These are phyloP conservation scores for Senna tora DNA, from an alignment of 306 rosid genomes.

Conservation along the genomic window DNA sequence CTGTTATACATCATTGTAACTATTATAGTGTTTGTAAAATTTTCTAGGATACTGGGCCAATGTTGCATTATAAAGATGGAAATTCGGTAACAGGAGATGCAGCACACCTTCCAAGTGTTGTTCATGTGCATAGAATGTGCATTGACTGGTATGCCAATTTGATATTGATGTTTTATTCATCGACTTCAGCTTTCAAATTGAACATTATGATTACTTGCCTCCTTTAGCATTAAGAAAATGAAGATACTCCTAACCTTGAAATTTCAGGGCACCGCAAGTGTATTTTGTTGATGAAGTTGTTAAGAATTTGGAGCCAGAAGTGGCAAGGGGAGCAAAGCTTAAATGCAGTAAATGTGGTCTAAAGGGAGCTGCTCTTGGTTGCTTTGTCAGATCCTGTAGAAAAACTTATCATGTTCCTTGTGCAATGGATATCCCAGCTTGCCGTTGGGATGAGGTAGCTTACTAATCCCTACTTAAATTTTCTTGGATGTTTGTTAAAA, in stretches of 20 bases:
- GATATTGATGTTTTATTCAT: not conserved
- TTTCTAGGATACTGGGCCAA: conserved; percentile 73
- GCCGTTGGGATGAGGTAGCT: conserved; percentile 78
- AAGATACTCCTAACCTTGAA: conserved; percentile 24
- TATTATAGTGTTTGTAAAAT: conserved; percentile 18
- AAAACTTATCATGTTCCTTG: conserved; percentile 87
- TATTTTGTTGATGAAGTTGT: conserved; percentile 61
- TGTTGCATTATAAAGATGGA: conserved; percentile 77
- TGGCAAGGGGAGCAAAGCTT: conserved; percentile 85
- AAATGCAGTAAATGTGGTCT: conserved; percentile 78
- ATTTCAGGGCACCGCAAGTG: conserved; percentile 92
- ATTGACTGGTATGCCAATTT: conserved; percentile 69
- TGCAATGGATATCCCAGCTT: conserved; percentile 67
- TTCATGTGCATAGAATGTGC: conserved; percentile 76
- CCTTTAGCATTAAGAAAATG: conserved; percentile 22
- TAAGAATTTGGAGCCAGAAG: conserved; percentile 76
- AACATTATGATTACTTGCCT: conserved; percentile 10
- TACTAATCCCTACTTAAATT: not conserved
- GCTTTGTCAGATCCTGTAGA: conserved; percentile 80
- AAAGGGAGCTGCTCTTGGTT: conserved; percentile 97
- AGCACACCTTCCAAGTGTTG: conserved; percentile 60
- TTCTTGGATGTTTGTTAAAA: not conserved
- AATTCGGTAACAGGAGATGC: conserved; percentile 58
- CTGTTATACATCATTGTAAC: conserved; percentile 15
- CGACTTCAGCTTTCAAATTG: not conserved